Percentiles rank a stretch among this genome's conserved stretches.
These are phyloP conservation scores for Citrus sinensis DNA, from an alignment of 345 rosid species.

Conservation along the genomic window DNA sequence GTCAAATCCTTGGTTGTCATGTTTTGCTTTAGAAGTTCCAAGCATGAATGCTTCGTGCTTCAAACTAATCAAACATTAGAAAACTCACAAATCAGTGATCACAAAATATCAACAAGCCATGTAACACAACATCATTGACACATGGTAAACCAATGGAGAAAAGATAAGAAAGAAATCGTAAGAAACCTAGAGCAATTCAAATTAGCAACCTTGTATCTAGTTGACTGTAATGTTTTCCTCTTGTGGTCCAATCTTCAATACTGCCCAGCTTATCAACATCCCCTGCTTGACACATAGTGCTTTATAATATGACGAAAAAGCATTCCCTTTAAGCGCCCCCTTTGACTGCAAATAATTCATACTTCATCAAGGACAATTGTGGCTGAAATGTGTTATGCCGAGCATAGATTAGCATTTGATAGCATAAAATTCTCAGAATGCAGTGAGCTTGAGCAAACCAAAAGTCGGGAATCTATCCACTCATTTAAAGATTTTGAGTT, in stretches of 20 bases:
- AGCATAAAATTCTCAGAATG: not conserved
- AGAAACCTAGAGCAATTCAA: slow-evolving; percentile 4
- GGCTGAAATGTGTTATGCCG: not conserved
- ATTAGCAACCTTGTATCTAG: slow-evolving; percentile 38
- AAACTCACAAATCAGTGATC: not conserved
- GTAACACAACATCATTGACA: not conserved
- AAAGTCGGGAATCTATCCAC: not conserved
- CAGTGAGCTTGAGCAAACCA: not conserved
- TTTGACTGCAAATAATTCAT: slow-evolving; percentile 44
- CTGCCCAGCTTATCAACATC: slow-evolving; percentile 29
- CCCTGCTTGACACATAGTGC: slow-evolving; percentile 56
- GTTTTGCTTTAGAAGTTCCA: slow-evolving; percentile 55
- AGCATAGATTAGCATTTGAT: not conserved
- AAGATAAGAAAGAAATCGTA: not conserved
- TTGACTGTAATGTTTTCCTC: slow-evolving; percentile 36
- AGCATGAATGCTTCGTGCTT: slow-evolving; percentile 71
- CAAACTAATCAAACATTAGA: slow-evolving; percentile 36
- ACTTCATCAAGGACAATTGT: not conserved
- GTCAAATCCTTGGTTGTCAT: slow-evolving; percentile 48
- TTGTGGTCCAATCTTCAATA: slow-evolving; percentile 58
- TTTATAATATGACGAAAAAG: slow-evolving; percentile 58
- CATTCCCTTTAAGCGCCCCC: slow-evolving; percentile 59
- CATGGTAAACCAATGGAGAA: not conserved
- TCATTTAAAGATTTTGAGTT: not conserved
- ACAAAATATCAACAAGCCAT: not conserved